Base-by-base conservation (phyloP, 164 flowering plant species). In the Stephania yunnanensis region DNA sequence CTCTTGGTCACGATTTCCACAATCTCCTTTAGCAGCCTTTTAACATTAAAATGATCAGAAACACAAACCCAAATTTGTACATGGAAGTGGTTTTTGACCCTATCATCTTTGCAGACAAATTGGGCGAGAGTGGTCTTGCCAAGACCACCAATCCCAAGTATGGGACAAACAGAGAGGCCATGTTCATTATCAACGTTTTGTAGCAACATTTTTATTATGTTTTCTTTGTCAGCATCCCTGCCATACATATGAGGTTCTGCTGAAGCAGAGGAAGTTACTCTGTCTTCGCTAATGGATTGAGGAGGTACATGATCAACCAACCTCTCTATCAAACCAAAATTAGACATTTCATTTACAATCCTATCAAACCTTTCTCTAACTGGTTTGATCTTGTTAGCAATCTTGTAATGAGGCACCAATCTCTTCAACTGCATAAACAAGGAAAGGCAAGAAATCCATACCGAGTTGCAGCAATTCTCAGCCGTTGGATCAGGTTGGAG, bases 191-290 rank as follows among this genome's bases (percentile, higher is more conserved):
- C 4, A 36, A 36, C 42, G 17, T 55, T 55, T 55, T 55, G 2
- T 55, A 55, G 63, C 63, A 55, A 55, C 13, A 48, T 9, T 48
- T 48, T 48, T 9, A 48, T 12, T 48, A 48, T 48, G 53, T 48
- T 48, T 48, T 48, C 53, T 48, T 48, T 73, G 61, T 74, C 76
- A 5, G 25, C 36, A 3, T 66, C 76, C 42, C 76, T 74, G 36
- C 76, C 76, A 66, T 74, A 74, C 15, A 74, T 46, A 4, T 25
- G 63, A 15, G 3, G 10, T 67, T 46, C 64, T 29, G 0, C 10
- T 29, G 15, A 1, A 5, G 10, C 7, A 0, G 71, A 29, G 25
- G 17, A 5, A 74, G 76, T 74, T 66, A 65, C 36, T 66, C 61
- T 20, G 7, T 45, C 30, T 29, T 12, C 8, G 31, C 50, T 22